Evolutionary conservation across 2,329 filamentous ascomycete species (phyloP).

Genomic region (Metarhizium sp.): DNA sequence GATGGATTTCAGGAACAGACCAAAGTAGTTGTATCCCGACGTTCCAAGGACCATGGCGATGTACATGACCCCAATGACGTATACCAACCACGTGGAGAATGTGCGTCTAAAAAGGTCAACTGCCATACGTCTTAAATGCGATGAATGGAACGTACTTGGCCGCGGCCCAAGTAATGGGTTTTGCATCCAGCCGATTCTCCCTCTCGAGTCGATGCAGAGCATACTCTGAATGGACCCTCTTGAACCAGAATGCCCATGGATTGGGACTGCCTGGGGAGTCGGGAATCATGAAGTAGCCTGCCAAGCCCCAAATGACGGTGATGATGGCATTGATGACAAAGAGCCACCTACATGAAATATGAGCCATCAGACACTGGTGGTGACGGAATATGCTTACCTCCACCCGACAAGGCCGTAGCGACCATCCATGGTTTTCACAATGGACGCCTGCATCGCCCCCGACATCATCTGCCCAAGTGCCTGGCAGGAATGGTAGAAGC

Average conservation of each 20-base stretch:
- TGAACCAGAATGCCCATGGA: constrained; percentile 21
- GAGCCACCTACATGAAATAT: constrained; percentile 20
- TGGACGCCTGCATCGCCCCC: constrained; percentile 31
- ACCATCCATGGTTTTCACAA: constrained; percentile 29
- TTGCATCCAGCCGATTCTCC: constrained; percentile 11
- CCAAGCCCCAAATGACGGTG: constrained; percentile 21
- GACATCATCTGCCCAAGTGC: constrained; percentile 31
- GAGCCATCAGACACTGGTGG: not conserved
- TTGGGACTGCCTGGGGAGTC: constrained; percentile 21
- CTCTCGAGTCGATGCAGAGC: constrained; percentile 19
- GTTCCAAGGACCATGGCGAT: constrained; percentile 22
- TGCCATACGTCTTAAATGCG: not conserved
- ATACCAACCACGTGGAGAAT: constrained; percentile 19
- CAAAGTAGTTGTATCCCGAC: constrained; percentile 25
- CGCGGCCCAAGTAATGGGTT: constrained; percentile 16
- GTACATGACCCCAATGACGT: constrained; percentile 22
- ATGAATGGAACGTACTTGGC: constrained; percentile 9
- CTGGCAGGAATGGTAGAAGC: constrained; percentile 32
- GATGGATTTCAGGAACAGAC: constrained; percentile 21
- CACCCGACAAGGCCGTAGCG: constrained; percentile 28
- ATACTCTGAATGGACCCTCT: constrained; percentile 13
- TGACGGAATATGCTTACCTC: constrained; percentile 17
- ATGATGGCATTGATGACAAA: constrained; percentile 35
- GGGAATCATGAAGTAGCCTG: constrained; percentile 24
- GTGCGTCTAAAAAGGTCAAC: constrained; percentile 9